phyloP scores from a whole-genome alignment of 305 asterid genomes.

The Solanum hybrid region DNA sequence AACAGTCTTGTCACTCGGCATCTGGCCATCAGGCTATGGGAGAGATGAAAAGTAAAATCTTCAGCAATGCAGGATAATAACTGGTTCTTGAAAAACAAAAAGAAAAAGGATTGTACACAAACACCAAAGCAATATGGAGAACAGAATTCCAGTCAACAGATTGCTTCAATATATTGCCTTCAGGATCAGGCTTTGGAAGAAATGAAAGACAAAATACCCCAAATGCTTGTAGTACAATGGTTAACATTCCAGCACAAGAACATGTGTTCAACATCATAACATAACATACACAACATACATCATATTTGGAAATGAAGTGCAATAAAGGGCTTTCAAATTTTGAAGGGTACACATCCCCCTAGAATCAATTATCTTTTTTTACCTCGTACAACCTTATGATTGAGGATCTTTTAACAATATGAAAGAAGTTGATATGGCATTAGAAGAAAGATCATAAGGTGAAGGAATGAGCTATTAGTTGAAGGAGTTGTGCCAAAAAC shows the following conservation, averaged over 20 bases:
- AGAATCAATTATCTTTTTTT: background rate
- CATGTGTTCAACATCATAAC: background rate
- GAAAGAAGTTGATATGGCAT: background rate
- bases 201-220: background rate
- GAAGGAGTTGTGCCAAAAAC: background rate
- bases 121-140: background rate
- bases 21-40: slow-evolving; percentile 13
- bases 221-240: background rate
- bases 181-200: background rate
- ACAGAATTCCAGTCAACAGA: background rate
- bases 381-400: background rate
- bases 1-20: slow-evolving; percentile 14
- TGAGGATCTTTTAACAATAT: background rate
- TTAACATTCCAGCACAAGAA: background rate
- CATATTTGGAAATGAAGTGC: background rate
- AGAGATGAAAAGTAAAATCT: background rate
- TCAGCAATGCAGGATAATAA: background rate
- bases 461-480: background rate
- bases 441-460: background rate
- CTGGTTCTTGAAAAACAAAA: background rate
- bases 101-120: background rate
- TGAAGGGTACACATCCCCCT: background rate
- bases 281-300: background rate
- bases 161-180: background rate
- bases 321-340: background rate